Conservation (phyloP, 495 filamentous ascomycete genomes). For the Hypomontagnella monticulosa region DNA sequence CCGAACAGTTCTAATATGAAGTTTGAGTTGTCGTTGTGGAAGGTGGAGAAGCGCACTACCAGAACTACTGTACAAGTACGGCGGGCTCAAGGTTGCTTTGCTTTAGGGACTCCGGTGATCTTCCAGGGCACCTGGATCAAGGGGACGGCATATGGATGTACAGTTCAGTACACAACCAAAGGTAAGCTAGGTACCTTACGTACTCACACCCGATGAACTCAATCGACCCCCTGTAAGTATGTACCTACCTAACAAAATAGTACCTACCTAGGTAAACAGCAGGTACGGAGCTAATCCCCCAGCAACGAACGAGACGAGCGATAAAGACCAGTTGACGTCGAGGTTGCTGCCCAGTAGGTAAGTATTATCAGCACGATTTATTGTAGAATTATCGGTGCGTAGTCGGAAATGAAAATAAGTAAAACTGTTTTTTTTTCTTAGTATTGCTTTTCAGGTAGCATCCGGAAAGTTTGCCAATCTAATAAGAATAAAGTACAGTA, state of each 20-base stretch:
- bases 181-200: neutral
- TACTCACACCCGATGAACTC: neutral
- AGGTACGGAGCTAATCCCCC: no score
- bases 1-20: slow-evolving; percentile 30
- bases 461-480: neutral
- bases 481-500: neutral
- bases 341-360: no score
- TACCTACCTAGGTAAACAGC: no score
- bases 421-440: neutral
- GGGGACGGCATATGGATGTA: slow-evolving; percentile 21
- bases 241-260: neutral
- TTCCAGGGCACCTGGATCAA: slow-evolving; percentile 28
- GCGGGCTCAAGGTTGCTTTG: slow-evolving; percentile 14
- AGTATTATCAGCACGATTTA: neutral
- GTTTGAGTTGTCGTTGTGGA: slow-evolving; percentile 45
- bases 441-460: slow-evolving; percentile 1
- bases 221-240: neutral
- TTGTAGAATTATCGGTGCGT: no score
- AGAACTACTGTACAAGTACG: slow-evolving; percentile 5
- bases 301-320: no score
- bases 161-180: neutral
- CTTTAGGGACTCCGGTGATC: slow-evolving; percentile 40
- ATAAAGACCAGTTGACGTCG: no score
- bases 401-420: neutral
- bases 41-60: slow-evolving; percentile 36